Evolutionary conservation across 139 green algal species (phyloP).

Genomic region (Pleodorina starrii): DNA sequence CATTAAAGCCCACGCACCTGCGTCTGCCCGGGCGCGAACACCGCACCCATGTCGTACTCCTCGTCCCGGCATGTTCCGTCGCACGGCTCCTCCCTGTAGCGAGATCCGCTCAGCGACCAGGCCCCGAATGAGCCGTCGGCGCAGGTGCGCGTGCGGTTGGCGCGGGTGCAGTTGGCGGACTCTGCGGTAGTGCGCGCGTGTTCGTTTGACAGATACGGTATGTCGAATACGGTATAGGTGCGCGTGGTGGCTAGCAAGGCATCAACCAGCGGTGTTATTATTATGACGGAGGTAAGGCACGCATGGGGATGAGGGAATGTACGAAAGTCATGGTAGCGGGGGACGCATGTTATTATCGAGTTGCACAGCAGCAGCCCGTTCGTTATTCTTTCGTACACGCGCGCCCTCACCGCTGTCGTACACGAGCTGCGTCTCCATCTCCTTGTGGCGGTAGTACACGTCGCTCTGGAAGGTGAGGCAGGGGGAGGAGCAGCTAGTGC

Average conservation of each 20-base stretch:
- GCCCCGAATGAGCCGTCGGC: not conserved
- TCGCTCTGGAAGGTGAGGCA: constrained; percentile 14
- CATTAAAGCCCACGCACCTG: constrained; percentile 7
- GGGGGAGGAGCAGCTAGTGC: not conserved
- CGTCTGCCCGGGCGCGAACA: not conserved
- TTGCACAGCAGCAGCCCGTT: too few relatives aligned
- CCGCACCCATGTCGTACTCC: not conserved
- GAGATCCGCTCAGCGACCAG: not conserved
- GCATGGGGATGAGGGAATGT: too few relatives aligned
- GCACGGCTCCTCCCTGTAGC: not conserved
- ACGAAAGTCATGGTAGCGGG: too few relatives aligned
- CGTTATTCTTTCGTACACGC: too few relatives aligned
- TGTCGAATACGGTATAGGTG: too few relatives aligned
- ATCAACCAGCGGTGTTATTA: too few relatives aligned
- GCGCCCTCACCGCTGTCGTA: constrained; percentile 11
- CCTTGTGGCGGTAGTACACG: not conserved
- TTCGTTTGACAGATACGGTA: too few relatives aligned
- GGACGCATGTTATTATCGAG: too few relatives aligned
- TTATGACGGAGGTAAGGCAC: too few relatives aligned
- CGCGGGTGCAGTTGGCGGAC: not conserved
- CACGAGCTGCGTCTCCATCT: not conserved
- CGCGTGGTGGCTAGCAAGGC: too few relatives aligned
- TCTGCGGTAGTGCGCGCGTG: too few relatives aligned
- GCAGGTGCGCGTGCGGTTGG: constrained; percentile 2
- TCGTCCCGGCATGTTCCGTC: constrained; percentile 19